Evolutionary conservation across 148 eudicot species (phyloP).

Genomic region (Persicaria maculosa): DNA sequence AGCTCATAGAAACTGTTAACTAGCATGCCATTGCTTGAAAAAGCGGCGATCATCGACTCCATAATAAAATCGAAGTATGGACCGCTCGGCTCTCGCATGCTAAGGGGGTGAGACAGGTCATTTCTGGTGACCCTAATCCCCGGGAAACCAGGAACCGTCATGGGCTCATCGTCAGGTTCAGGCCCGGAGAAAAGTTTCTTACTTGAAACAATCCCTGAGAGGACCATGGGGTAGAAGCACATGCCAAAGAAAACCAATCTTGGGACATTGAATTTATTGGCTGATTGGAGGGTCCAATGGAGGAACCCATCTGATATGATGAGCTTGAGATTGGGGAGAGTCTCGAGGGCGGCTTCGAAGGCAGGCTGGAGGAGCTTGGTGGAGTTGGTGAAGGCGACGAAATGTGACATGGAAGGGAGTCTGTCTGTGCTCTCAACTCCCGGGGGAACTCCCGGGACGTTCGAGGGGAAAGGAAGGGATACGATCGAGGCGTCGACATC

Average conservation of each 20-base stretch:
- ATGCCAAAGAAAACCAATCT: slow-evolving; percentile 43
- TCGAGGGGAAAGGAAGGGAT: slow-evolving; percentile 42
- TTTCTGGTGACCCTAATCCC: slow-evolving; percentile 43
- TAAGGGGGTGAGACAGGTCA: slow-evolving; percentile 31
- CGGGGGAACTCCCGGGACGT: slow-evolving; percentile 21
- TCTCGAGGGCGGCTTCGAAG: slow-evolving; percentile 36
- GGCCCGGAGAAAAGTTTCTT: slow-evolving; percentile 14
- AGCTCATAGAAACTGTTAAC: slow-evolving; percentile 51
- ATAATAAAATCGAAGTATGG: slow-evolving; percentile 28
- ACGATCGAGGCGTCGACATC: slow-evolving; percentile 19
- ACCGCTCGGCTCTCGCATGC: slow-evolving; percentile 27
- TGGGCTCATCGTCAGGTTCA: slow-evolving; percentile 32
- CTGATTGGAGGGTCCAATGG: slow-evolving; percentile 48
- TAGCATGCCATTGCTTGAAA: slow-evolving; percentile 38
- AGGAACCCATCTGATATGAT: slow-evolving; percentile 58
- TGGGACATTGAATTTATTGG: slow-evolving; percentile 37
- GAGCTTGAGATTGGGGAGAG: slow-evolving; percentile 24
- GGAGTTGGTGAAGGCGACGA: slow-evolving; percentile 32
- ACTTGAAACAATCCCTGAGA: background rate
- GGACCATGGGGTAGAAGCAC: slow-evolving; percentile 21
- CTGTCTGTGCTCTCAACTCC: slow-evolving; percentile 66
- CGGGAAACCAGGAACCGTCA: slow-evolving; percentile 33
- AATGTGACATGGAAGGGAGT: slow-evolving; percentile 59
- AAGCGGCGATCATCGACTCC: slow-evolving; percentile 13
- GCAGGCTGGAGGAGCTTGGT: slow-evolving; percentile 32